A percentile compares a stretch with the other conserved stretches of the same genome.
These are phyloP conservation scores for Helianthus tuberosus DNA, from an alignment of 129 eudicot genomes.

Conservation along the genomic window DNA sequence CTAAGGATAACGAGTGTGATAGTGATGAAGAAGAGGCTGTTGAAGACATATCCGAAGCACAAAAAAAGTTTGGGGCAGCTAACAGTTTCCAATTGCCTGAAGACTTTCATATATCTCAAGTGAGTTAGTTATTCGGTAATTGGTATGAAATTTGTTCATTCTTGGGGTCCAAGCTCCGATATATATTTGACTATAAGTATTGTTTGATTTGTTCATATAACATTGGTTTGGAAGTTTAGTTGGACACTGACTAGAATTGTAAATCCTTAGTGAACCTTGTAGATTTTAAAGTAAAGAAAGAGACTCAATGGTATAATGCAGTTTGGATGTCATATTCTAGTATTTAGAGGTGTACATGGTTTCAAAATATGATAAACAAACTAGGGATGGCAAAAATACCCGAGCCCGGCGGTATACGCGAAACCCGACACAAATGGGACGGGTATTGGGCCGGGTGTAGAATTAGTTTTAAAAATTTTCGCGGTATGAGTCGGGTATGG, in stretches of 20 bases:
- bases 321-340: background rate
- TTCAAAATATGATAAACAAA: background rate
- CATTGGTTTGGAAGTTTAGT: background rate
- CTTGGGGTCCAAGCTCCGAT: slow-evolving; percentile 5
- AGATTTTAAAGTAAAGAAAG: slow-evolving; percentile 13
- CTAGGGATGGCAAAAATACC: background rate
- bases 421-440: too few relatives aligned
- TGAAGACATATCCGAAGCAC: slow-evolving; percentile 52
- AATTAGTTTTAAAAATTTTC: too few relatives aligned
- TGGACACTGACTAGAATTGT: slow-evolving; percentile 19
- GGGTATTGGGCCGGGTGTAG: too few relatives aligned
- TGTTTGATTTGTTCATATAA: slow-evolving; percentile 26
- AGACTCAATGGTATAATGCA: background rate
- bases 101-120: slow-evolving; percentile 46
- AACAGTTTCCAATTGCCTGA: slow-evolving; percentile 59
- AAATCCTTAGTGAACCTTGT: slow-evolving; percentile 16
- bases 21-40: slow-evolving; percentile 37
- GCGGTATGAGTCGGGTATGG: too few relatives aligned
- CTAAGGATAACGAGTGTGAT: slow-evolving; percentile 40
- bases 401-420: too few relatives aligned
- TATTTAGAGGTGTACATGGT: background rate
- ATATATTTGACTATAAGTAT: background rate
- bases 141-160: slow-evolving; percentile 17
- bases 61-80: slow-evolving; percentile 75
- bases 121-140: slow-evolving; percentile 44